Evolutionary conservation across 495 filamentous ascomycete genomes (phyloP), one percentile per base, ranked within the genome.

Genomic region (Wilcoxina mikolae): DNA sequence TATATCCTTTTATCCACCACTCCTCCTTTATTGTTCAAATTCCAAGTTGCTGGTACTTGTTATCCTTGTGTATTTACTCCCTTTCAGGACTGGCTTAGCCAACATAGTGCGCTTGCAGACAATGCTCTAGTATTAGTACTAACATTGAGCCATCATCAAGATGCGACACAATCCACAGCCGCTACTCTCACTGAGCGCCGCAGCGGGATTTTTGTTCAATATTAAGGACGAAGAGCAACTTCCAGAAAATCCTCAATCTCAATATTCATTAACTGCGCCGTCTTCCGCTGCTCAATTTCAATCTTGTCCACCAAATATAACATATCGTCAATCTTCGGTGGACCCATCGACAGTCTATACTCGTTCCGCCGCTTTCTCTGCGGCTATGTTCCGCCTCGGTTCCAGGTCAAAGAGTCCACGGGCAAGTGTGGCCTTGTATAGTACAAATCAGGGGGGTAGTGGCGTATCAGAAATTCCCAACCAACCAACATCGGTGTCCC

Each of bases 341-440:
- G 22, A 56, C 4, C 51, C 46, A 22, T 20, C 26, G 22, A 18
- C 17, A 26, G 39, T 29, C 27, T 24, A 33, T 33, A 45, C 56
- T 56, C 11, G 26, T 41, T 3, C 52, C 42, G 39, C 22, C 22
- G 24, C 54, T 39, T 53, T 48, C 47, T 46, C 62, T 59, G 24
- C 60, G 42, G 54, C 61, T 33, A 64, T 64, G 61, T 64, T 64
- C 23, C 54, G 49, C 41, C 64, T 64, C 57, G 57, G 61, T 55
- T 54, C 61, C 45, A 64, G 58, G 33, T 55, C 61, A 22, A 63
- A 48, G 51, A 60, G 60, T 31, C 61, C 61, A 20, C 60, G 60
- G 60, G 53, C 61, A 39, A 51, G 48, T 28, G 33, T 60, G 39
- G 46, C 49, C 27, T 57, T 56, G 1, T 64, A 52, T 22, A 41